Conservation (phyloP, 306 rosid genomes). For the Carpinus fangiana region DNA sequence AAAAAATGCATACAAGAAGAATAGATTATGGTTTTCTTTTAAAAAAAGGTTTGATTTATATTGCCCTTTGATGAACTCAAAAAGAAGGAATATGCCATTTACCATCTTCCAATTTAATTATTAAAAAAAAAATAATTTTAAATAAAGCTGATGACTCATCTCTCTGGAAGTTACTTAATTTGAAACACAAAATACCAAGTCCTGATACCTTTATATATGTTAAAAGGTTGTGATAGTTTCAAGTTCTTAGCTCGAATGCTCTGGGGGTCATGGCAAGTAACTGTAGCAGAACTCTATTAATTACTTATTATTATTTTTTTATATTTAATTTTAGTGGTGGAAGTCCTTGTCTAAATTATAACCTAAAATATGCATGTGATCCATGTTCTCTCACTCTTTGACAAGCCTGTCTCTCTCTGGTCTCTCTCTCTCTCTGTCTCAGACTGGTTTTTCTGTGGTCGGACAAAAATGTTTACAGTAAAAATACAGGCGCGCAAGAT, state of each 20-base stretch:
- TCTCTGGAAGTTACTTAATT: constrained; percentile 23
- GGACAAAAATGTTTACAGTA: no score
- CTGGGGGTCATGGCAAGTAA: no score
- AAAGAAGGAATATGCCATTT: neutral
- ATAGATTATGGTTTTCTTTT: no score
- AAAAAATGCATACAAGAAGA: no score
- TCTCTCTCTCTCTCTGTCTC: constrained; percentile 3
- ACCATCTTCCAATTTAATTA: neutral
- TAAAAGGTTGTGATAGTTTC: no score
- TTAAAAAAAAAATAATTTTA: neutral
- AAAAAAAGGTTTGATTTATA: no score
- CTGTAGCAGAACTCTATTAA: neutral
- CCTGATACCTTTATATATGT: no score
- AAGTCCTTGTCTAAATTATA: neutral
- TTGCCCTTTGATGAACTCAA: no score
- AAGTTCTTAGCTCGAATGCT: no score
- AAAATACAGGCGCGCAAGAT: no score
- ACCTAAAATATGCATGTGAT: constrained; percentile 13
- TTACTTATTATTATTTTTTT: neutral
- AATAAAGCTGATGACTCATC: neutral
- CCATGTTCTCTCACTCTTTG: neutral
- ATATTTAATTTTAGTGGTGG: neutral
- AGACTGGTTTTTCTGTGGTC: neutral
- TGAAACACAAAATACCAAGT: constrained; percentile 6
- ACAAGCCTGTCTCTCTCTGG: neutral